Base-by-base conservation (phyloP, 768 basidiomycete species). In the Suillus alpinus region DNA sequence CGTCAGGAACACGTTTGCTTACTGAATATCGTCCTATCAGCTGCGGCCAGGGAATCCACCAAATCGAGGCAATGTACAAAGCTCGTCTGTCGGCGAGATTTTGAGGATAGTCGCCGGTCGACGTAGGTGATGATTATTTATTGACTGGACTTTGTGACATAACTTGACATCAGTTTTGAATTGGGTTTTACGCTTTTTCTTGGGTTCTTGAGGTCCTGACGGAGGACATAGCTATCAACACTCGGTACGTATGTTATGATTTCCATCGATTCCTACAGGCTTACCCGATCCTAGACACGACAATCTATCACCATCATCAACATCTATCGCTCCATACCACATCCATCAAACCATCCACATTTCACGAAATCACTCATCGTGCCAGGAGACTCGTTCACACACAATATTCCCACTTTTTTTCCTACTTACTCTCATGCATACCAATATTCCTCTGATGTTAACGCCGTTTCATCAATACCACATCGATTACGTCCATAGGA, bases 31-130 rank as follows among this genome's bases (percentile, higher is more conserved):
- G 53, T n/a, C 59, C 64, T 50, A 64, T 63, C 66, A 68, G 71
- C 65, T 65, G 39, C 67, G 66, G 37, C 63, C 51, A 57, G 64
- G 50, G 50, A 46, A 51, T 40, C 56, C 40, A 31, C 26, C 58
- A 39, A 56, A 12, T 57, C 66, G 36, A 40, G 31, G 59, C n/a
- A 64, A 52, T 47, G 57, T 65, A 14, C 34, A 56, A 51, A 39
- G 60, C 3, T 59, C 53, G 53, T 36, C 61, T 31, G 47, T 73
- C 47, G 36, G 31, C 31, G 53, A 67, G 60, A 64, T 67, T 60
- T 70, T 67, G 57, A 65, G 64, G 50, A 31, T 65, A 50, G 60
- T 73, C 51, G 65, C 62, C 20, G 51, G 63, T 52, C 72, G 73
- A 59, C 60, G 72, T 75, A 53, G 62, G 72, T 66, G 7, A 5